Evolutionary conservation across 495 filamentous ascomycete species (phyloP), one percentile per base, ranked within the genome.

Genomic region (Xylaria palmicola): DNA sequence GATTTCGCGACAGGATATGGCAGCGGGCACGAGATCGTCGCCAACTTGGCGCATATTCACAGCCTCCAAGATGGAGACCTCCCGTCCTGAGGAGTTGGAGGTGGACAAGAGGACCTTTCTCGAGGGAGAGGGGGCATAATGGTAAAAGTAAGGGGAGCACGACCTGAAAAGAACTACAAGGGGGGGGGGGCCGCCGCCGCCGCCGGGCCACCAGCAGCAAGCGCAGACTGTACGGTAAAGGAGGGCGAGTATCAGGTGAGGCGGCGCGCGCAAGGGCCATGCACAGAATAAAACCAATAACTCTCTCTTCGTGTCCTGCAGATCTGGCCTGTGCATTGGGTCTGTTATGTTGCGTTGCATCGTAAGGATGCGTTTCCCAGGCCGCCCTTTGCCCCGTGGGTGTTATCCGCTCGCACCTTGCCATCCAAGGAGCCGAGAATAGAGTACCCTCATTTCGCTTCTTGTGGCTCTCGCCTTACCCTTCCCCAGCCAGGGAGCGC

Each of bases 201-300:
- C n/a, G n/a, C n/a, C n/a, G n/a, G n/a, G n/a, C n/a, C n/a, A n/a
- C n/a, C n/a, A n/a, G n/a, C n/a, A n/a, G n/a, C n/a, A n/a, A n/a
- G n/a, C n/a, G n/a, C 30, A 36, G 51, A 40, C 26, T 7, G 22
- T 27, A 51, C 9, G 22, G 39, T 52, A 39, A 44, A 44, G 45
- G 57, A 60, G 47, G 57, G 47, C 27, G n/a, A n/a, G 56, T 47
- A 44, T 52, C 57, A 60, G 57, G 57, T 60, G 57, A 60, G 39
- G 57, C 47, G 52, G n/a, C 17, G 48, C 22, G 32, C 34, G 36
- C 34, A n/a, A n/a, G n/a, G n/a, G n/a, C n/a, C n/a, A n/a, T 50
- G 57, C 44, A 52, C 41, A 36, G 27, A 60, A 22, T 27, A 44
- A 44, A 30, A 52, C 36, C n/a, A 27, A 19, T 10, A 13, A 9